Conservation (phyloP, 176 grass and related monocot species). For the Eleusine indica region DNA sequence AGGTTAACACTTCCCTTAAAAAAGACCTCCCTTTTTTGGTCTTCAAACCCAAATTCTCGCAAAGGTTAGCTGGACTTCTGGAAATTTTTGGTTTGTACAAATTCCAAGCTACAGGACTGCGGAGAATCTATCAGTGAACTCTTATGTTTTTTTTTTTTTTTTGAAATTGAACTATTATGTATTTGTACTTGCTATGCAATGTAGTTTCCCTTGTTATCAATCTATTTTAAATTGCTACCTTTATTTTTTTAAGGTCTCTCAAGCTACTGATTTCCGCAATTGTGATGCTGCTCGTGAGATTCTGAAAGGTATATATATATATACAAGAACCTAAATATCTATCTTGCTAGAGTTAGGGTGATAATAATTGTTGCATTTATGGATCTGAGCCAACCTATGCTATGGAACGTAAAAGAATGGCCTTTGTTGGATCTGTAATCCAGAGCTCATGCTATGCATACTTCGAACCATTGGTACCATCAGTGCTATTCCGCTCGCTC, state of each 20-base stretch:
- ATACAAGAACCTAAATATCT: background rate
- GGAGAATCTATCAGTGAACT: slow-evolving; percentile 4
- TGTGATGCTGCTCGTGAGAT: slow-evolving; percentile 52
- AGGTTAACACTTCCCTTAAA: slow-evolving; percentile 15
- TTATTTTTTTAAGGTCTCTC: slow-evolving; percentile 36
- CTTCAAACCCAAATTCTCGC: background rate
- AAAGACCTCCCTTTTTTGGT: background rate
- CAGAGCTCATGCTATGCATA: background rate
- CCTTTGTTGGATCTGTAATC: background rate
- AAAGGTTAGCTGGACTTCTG: background rate
- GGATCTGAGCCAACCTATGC: background rate
- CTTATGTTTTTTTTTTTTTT: background rate
- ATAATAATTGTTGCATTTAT: background rate
- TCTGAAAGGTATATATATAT: slow-evolving; percentile 53
- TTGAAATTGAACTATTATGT: background rate
- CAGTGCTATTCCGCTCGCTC: background rate
- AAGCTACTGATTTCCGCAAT: slow-evolving; percentile 54
- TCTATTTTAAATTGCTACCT: slow-evolving; percentile 36
- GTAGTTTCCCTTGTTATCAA: slow-evolving; percentile 3
- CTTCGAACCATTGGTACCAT: background rate
- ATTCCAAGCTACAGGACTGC: background rate
- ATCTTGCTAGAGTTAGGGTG: slow-evolving; percentile 20
- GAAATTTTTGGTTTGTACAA: background rate
- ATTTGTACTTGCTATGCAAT: background rate
- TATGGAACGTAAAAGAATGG: background rate